Evolutionary conservation across 148 eudicot genomes (phyloP).

Genomic region (Chenopodium berlandieri): DNA sequence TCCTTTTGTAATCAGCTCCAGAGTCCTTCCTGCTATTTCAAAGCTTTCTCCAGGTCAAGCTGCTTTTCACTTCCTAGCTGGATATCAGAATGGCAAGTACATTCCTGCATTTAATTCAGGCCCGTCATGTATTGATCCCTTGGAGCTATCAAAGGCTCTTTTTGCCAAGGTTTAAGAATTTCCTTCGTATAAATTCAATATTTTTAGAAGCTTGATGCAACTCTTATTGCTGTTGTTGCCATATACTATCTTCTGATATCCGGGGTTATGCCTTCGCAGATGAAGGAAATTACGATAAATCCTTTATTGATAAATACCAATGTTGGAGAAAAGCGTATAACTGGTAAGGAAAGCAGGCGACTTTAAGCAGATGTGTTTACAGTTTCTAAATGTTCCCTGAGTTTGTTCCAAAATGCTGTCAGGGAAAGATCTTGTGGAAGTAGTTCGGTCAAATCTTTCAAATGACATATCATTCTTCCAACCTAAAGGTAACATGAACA

Average conservation of each 20-base stretch:
- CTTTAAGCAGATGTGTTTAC: not conserved
- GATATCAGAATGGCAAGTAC: conserved; percentile 19
- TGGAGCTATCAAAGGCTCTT: conserved; percentile 17
- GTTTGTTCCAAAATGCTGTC: not conserved
- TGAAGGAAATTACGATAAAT: not conserved
- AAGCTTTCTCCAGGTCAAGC: conserved; percentile 13
- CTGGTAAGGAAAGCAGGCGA: not conserved
- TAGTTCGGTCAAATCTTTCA: not conserved
- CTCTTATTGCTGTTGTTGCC: not conserved
- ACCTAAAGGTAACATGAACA: conserved; percentile 3
- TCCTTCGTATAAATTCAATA: not conserved
- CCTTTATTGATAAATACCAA: conserved; percentile 7
- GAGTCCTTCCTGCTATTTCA: conserved; percentile 14
- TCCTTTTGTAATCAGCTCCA: conserved; percentile 1
- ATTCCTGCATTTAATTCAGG: conserved; percentile 9
- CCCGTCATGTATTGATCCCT: conserved; percentile 4
- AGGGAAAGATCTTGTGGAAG: conserved; percentile 9
- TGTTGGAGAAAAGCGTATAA: not conserved
- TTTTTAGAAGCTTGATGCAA: not conserved
- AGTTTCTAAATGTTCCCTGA: not conserved
- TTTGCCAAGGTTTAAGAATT: conserved; percentile 1
- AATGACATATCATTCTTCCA: conserved; percentile 2
- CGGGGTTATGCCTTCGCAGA: not conserved
- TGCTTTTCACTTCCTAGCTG: conserved; percentile 15
- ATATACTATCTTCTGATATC: not conserved